Evolutionary conservation across 2,329 filamentous ascomycete species (phyloP).

Genomic region (Fusarium succisae): DNA sequence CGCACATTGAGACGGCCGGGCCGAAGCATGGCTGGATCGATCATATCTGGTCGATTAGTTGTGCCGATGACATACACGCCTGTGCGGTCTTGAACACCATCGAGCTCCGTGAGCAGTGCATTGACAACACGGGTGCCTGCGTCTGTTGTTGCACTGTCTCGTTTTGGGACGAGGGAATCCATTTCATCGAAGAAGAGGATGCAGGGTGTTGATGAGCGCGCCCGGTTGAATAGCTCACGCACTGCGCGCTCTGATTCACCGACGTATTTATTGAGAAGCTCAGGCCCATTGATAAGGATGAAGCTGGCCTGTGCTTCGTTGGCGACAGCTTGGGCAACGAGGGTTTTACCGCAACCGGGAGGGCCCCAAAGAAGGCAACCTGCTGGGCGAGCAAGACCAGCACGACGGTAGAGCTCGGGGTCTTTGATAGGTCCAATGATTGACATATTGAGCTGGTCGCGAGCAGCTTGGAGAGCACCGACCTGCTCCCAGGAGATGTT

Average conservation of each 20-base stretch:
- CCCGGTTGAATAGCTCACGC: slow-evolving; percentile 89
- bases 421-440: slow-evolving; percentile 91
- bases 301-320: slow-evolving; percentile 97
- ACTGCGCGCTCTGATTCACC: slow-evolving; percentile 95
- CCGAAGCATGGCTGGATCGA: slow-evolving; percentile 93
- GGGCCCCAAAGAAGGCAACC: slow-evolving; percentile 97
- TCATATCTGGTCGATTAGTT: slow-evolving; percentile 95
- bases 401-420: slow-evolving; percentile 77
- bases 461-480: slow-evolving; percentile 82
- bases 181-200: slow-evolving; percentile 99
- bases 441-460: slow-evolving; percentile 81
- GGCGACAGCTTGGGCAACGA: slow-evolving; percentile 94
- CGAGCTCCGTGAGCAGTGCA: slow-evolving; percentile 91
- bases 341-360: slow-evolving; percentile 94
- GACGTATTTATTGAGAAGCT: slow-evolving; percentile 96
- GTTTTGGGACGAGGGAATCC: slow-evolving; percentile 87
- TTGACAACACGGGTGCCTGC: slow-evolving; percentile 91
- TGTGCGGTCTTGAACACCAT: slow-evolving; percentile 80
- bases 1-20: slow-evolving; percentile 88
- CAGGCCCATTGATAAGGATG: slow-evolving; percentile 96
- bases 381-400: slow-evolving; percentile 83
- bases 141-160: slow-evolving; percentile 82
- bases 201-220: slow-evolving; percentile 86
- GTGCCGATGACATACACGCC: slow-evolving; percentile 96
- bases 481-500: slow-evolving; percentile 94